Evolutionary conservation across 208 protist species (phyloP), one percentile per base, ranked within the genome.

Genomic region (Leptomonas seymouri): DNA sequence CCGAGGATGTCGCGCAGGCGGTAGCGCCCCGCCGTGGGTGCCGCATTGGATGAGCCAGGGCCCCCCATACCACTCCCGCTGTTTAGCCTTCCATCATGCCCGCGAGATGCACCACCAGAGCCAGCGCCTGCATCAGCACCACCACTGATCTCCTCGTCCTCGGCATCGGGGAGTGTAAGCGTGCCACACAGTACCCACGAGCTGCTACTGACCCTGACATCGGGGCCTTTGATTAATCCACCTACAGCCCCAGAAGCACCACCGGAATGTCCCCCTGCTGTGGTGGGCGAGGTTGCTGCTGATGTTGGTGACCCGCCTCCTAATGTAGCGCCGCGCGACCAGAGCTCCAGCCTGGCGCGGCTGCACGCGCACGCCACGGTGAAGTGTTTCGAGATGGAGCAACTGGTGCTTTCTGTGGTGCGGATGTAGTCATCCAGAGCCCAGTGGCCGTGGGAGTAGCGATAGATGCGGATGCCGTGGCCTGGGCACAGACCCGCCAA

Each of bases 381-480:
- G 71, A 91, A 91, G 74, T 83, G 61, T 49, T 63, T 58, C 25
- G 88, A 93, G 68, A 96, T 91, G 28, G 84, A 51, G 49, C 83
- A 85, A 36, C 80, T 76, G 28, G 67, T 71, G 57, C 82, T 85
- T 63, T 87, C 85, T 25, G 72, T 72, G 9, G 82, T 76, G 48
- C 71, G 55, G 14, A 96, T 56, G 27, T 66, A 61, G 51, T 80
- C 82, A 44, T 94, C 86, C 12, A 91, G 67, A 14, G 84, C 82
- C 91, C 91, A 96, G 36, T 79, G 76, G 18, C 81, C 79, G 69
- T 94, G 88, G n/a, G 85, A 89, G 58, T 86, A 87, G 65, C 82
- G 85, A 74, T 96, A 96, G 6, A 96, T 69, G 50, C 78, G 77
- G 18, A 94, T 67, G 48, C 83, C 78, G 59, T 81, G 71, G 0